Evolutionary conservation across 2,329 filamentous ascomycete genomes (phyloP).

Genomic region (Alternaria sp.): DNA sequence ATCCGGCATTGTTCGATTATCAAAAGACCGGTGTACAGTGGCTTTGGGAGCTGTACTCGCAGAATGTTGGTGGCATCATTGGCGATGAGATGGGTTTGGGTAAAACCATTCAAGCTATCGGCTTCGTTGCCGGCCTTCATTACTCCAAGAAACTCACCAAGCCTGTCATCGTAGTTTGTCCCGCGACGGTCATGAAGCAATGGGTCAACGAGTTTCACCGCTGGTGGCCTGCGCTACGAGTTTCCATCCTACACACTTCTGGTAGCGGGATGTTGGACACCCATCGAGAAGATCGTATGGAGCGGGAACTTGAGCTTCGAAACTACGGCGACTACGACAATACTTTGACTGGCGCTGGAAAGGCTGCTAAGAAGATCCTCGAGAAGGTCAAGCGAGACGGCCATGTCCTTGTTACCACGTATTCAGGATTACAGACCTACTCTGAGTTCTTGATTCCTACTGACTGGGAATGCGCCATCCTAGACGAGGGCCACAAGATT

Average conservation of each 20-base stretch:
- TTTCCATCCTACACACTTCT: slow-evolving; percentile 93
- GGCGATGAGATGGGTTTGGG: slow-evolving; percentile 99
- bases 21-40: slow-evolving; percentile 97
- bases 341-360: slow-evolving; percentile 62
- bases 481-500: slow-evolving; percentile 98
- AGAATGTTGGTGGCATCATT: slow-evolving; percentile 90
- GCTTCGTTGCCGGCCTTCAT: slow-evolving; percentile 88
- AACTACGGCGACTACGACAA: slow-evolving; percentile 54
- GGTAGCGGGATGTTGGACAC: slow-evolving; percentile 96
- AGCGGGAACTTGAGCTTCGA: slow-evolving; percentile 64
- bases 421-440: slow-evolving; percentile 94
- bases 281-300: slow-evolving; percentile 63
- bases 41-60: slow-evolving; percentile 89
- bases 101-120: slow-evolving; percentile 83
- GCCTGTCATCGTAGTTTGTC: slow-evolving; percentile 89
- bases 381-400: slow-evolving; percentile 82
- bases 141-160: slow-evolving; percentile 85
- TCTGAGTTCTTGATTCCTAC: slow-evolving; percentile 79
- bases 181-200: slow-evolving; percentile 92
- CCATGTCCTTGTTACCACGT: slow-evolving; percentile 94
- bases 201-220: slow-evolving; percentile 99
- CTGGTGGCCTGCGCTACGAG: slow-evolving; percentile 98
- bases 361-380: slow-evolving; percentile 79
- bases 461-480: slow-evolving; percentile 90
- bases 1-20: slow-evolving; percentile 90